Evolutionary conservation across 2,329 filamentous ascomycete genomes (phyloP).

Genomic region (Colletotrichum ledebouriae): DNA sequence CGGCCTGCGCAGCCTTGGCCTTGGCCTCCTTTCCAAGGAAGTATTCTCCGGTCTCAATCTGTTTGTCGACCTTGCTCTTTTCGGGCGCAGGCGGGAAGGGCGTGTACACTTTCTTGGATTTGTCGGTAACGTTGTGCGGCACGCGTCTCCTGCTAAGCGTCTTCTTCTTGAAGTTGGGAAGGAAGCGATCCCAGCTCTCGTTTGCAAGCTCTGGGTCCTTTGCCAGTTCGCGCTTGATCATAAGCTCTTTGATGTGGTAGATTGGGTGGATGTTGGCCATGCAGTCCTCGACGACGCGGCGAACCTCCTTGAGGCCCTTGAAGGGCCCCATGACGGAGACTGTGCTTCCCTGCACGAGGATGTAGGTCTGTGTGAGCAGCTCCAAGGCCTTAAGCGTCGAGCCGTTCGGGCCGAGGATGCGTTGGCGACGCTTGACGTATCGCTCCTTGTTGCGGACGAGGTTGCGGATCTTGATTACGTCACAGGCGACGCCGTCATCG

Average conservation of each 20-base stretch:
- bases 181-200: slow-evolving; percentile 95
- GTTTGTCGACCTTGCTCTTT: slow-evolving; percentile 98
- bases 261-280: slow-evolving; percentile 98
- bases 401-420: slow-evolving; percentile 91
- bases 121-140: slow-evolving; percentile 90
- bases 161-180: slow-evolving; percentile 97
- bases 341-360: slow-evolving; percentile 96
- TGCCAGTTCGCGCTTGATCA: slow-evolving; percentile 92
- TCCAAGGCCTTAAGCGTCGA: slow-evolving; percentile 95
- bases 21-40: slow-evolving; percentile 95
- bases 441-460: slow-evolving; percentile 93
- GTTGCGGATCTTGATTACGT: slow-evolving; percentile 95
- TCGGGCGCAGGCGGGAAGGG: slow-evolving; percentile 97
- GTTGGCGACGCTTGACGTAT: slow-evolving; percentile 93
- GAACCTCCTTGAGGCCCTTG: slow-evolving; percentile 93
- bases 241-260: slow-evolving; percentile 80
- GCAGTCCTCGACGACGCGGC: slow-evolving; percentile 91
- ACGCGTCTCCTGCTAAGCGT: slow-evolving; percentile 86
- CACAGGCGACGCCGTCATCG: slow-evolving; percentile 90
- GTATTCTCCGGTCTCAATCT: slow-evolving; percentile 98
- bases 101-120: slow-evolving; percentile 93
- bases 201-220: slow-evolving; percentile 88
- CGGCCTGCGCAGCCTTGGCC: slow-evolving; percentile 83
- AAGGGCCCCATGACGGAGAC: slow-evolving; percentile 92
- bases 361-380: slow-evolving; percentile 90